These are phyloP conservation scores for Neofusicoccum kwambonambiense DNA, from an alignment of 2,329 filamentous ascomycete species.

Conservation along the genomic window DNA sequence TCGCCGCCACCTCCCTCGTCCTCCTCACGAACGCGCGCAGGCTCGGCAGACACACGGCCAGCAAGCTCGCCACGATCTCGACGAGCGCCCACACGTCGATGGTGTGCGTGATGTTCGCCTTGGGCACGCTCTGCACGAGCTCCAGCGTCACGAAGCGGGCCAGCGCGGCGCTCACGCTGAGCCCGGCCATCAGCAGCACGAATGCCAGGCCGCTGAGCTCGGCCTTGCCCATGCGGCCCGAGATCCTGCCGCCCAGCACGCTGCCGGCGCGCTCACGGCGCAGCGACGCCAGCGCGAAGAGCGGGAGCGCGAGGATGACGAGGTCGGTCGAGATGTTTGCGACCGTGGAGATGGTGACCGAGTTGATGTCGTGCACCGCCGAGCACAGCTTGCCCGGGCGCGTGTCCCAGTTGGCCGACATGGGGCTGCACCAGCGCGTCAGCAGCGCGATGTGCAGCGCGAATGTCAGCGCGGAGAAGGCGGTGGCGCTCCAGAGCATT, in stretches of 20 bases:
- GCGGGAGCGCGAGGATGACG: conserved; percentile 29
- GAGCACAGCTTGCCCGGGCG: conserved; percentile 22
- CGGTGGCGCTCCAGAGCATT: conserved; percentile 22
- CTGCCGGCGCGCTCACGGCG: not conserved
- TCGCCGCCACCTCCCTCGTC: conserved; percentile 15
- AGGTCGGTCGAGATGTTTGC: conserved; percentile 31
- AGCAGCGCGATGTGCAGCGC: conserved; percentile 31
- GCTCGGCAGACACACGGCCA: conserved; percentile 30
- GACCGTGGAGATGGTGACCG: conserved; percentile 30
- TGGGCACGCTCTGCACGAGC: conserved; percentile 26
- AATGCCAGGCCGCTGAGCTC: conserved; percentile 28
- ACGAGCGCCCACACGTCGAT: conserved; percentile 35
- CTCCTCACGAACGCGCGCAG: conserved; percentile 26
- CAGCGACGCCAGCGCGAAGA: conserved; percentile 25
- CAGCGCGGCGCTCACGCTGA: conserved; percentile 29
- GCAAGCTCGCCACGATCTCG: conserved; percentile 30
- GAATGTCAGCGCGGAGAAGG: conserved; percentile 29
- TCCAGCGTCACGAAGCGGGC: conserved; percentile 30
- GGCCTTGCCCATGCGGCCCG: conserved; percentile 4
- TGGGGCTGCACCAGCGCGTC: conserved; percentile 30
- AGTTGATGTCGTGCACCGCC: conserved; percentile 28
- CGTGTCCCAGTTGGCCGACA: conserved; percentile 26
- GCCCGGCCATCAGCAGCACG: conserved; percentile 30
- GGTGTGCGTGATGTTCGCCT: conserved; percentile 32
- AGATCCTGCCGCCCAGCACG: not conserved